Percentiles rank a stretch among this genome's conserved stretches.
These are phyloP conservation scores for Cicer pinnatifidum DNA, from an alignment of 306 rosid genomes.

Conservation along the genomic window DNA sequence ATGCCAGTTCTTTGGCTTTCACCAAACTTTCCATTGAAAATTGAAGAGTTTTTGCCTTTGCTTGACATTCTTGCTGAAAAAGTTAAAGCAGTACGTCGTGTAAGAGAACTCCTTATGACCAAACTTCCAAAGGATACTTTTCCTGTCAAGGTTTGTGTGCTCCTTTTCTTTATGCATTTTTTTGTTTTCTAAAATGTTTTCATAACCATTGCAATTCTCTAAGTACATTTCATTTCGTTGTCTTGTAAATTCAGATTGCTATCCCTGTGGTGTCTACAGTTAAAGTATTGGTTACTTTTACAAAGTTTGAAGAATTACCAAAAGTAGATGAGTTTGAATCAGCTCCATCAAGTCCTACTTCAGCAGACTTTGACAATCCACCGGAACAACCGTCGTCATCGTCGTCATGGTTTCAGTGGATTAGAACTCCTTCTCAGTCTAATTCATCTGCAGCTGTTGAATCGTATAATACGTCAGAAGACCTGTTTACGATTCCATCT, in stretches of 20 bases:
- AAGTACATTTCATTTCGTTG: slow-evolving; percentile 3
- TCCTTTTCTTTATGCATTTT: not conserved
- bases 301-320: slow-evolving; percentile 84
- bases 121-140: slow-evolving; percentile 87
- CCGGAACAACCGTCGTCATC: slow-evolving; percentile 42
- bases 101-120: slow-evolving; percentile 90
- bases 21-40: slow-evolving; percentile 70
- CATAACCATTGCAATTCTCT: not conserved
- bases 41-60: slow-evolving; percentile 83
- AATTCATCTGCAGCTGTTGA: slow-evolving; percentile 50
- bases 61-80: slow-evolving; percentile 90
- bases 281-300: slow-evolving; percentile 78
- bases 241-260: slow-evolving; percentile 65
- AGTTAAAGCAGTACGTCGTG: slow-evolving; percentile 88
- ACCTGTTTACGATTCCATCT: slow-evolving; percentile 66
- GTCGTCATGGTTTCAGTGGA: slow-evolving; percentile 96
- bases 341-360: slow-evolving; percentile 88
- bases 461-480: slow-evolving; percentile 57
- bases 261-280: slow-evolving; percentile 89
- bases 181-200: not conserved
- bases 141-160: slow-evolving; percentile 82
- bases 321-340: slow-evolving; percentile 76
- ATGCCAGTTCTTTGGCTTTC: slow-evolving; percentile 93
- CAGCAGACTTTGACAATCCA: slow-evolving; percentile 57
- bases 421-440: slow-evolving; percentile 62